Base-by-base conservation (phyloP, 2,329 filamentous ascomycete species). In the Colletotrichum sp. region DNA sequence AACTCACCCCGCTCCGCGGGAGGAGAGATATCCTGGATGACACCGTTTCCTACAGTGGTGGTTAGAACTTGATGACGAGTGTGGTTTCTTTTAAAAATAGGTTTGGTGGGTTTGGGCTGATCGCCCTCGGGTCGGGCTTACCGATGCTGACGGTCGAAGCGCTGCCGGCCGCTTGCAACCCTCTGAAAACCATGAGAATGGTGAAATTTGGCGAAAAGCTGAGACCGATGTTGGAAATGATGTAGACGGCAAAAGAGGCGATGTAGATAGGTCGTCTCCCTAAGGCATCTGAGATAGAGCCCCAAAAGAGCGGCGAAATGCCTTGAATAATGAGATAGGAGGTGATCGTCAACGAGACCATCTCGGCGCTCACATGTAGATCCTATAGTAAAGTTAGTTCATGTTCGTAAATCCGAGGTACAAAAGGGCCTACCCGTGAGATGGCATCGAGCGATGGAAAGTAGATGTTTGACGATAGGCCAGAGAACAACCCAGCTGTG, bases 251-350 rank as follows among this genome's bases (percentile, higher is more conserved):
- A 39, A 90, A 87, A 2, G 87, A 87, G 28, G 83, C 84, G 16
- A 85, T 83, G 72, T 87, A 89, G n/a, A 86, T 84, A 0, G 83
- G 81, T 16, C 89, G 84, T 4, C 89, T 84, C 0, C 89, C 89
- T 7, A 86, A 76, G 0, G 82, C 82, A 77, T 90, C 89, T 1
- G 88, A 87, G 10, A 90, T 81, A 0, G 87, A 84, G 9, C 86
- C 87, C 86, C 87, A 90, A 67, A 90, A 82, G 6, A 85, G 82
- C 1, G 89, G 88, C 4, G 87, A 85, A 18, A 90, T 79, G 7
- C 87, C 89, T 80, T 90, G 89, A 6, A 89, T 81, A 66, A 90
- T 83, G 80, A 89, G 86, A 77, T 90, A 91, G 3, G 84, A 81
- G 0, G 86, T 88, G 12, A 88, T 83, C 7, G 85, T 87, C 13